Base-by-base conservation (phyloP, 768 basidiomycete species). In the Melanogaster broomeanus region DNA sequence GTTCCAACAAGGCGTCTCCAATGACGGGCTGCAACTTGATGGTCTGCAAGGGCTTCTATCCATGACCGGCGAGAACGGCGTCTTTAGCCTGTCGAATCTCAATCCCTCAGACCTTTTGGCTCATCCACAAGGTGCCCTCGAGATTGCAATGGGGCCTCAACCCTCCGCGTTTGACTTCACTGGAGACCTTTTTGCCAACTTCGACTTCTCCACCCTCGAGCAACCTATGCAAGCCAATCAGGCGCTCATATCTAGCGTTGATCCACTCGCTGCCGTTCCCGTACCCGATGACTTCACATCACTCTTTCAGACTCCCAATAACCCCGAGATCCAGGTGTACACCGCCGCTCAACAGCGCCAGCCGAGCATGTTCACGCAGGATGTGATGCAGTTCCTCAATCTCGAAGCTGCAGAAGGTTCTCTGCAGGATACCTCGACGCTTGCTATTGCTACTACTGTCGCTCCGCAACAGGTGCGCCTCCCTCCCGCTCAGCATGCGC, bases 331-430 rank as follows among this genome's bases (percentile, higher is more conserved):
- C n/a, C 45, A 57, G 11, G 48, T 42, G 5, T 64, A 67, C 34
- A 19, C 13, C 16, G 25, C 41, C 33, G n/a, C 49, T 3, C 54
- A 30, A 19, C 61, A 56, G 13, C 64, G 49, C 33, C 64, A 58
- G 30, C 58, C 51, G 45, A 67, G 56, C 42, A 22, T 53, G 51
- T 62, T 58, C 27, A 56, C 65, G 2, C 65, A 60, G 13, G 68
- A 76, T 9, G 61, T 68, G 34, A 67, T 76, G 55, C 56, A 71
- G 24, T 78, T 66, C 45, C 57, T 78, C 56, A 72, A 78, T 48
- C 66, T 75, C 5, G 74, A 69, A 3, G 62, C 48, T 30, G 52
- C 42, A 41, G 61, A 53, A 45, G 48, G 18, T 9, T 35, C 42
- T 18, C 21, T 35, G 21, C 55, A 60, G 47, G 50, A 57, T 12